Evolutionary conservation across 2,329 filamentous ascomycete genomes (phyloP).

Genomic region (Talaromyces piceae): DNA sequence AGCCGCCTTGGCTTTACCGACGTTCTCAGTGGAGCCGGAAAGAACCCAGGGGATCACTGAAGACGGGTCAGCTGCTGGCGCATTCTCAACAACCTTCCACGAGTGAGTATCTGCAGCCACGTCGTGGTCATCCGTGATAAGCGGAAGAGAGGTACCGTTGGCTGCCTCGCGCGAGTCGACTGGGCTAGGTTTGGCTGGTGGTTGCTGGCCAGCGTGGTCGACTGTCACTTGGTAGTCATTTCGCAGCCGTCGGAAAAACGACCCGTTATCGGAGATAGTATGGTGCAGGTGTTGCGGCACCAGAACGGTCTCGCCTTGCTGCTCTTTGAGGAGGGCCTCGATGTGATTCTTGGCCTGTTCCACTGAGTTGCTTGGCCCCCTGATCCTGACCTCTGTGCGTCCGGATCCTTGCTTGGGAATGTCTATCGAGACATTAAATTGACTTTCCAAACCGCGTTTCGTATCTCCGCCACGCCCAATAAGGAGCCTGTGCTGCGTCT

Average conservation of each 20-base stretch:
- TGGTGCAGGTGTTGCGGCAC: slow-evolving; percentile 81
- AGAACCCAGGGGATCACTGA: slow-evolving; percentile 72
- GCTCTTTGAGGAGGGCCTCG: slow-evolving; percentile 65
- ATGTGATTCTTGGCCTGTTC: slow-evolving; percentile 85
- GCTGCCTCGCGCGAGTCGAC: slow-evolving; percentile 44
- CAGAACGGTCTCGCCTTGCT: slow-evolving; percentile 79
- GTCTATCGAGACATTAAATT: slow-evolving; percentile 81
- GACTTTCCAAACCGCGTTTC: slow-evolving; percentile 74
- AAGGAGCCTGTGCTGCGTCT: slow-evolving; percentile 80
- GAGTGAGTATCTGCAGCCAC: slow-evolving; percentile 61
- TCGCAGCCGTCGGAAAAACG: slow-evolving; percentile 85
- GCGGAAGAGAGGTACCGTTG: slow-evolving; percentile 58
- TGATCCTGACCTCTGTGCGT: slow-evolving; percentile 78
- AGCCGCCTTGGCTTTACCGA: slow-evolving; percentile 71
- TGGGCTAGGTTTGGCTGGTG: slow-evolving; percentile 61
- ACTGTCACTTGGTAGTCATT: slow-evolving; percentile 84
- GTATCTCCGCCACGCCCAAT: slow-evolving; percentile 89
- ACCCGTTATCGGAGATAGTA: slow-evolving; percentile 70
- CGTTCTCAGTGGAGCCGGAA: slow-evolving; percentile 66
- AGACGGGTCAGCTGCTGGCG: slow-evolving; percentile 18
- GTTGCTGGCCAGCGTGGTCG: slow-evolving; percentile 75
- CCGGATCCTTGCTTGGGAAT: slow-evolving; percentile 83
- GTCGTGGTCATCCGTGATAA: slow-evolving; percentile 82
- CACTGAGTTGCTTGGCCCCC: slow-evolving; percentile 69
- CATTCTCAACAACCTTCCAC: slow-evolving; percentile 68